These are phyloP conservation scores for Acarospora socialis DNA, from an alignment of 2,329 filamentous ascomycete genomes.

Conservation along the genomic window DNA sequence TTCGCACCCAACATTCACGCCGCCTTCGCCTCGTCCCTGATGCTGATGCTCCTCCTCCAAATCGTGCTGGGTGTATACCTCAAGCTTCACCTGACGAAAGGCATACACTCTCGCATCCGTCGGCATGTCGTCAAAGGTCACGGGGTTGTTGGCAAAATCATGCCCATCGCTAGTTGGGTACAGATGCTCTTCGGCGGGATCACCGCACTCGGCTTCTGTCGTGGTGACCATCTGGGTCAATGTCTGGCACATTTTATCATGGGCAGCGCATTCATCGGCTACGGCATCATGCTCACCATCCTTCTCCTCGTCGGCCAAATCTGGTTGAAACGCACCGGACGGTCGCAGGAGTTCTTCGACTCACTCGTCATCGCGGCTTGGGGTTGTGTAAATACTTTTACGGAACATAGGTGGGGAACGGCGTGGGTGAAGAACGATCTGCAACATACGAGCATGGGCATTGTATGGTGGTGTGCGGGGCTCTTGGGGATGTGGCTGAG, in stretches of 20 bases:
- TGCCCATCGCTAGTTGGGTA: slow-evolving; percentile 76
- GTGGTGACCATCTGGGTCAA: slow-evolving; percentile 79
- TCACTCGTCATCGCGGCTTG: slow-evolving; percentile 79
- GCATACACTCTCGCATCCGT: slow-evolving; percentile 66
- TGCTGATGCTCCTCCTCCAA: slow-evolving; percentile 65
- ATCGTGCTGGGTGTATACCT: slow-evolving; percentile 73
- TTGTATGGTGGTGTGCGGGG: slow-evolving; percentile 95
- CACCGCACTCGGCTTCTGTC: slow-evolving; percentile 81
- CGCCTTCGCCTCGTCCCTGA: slow-evolving; percentile 64
- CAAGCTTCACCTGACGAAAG: slow-evolving; percentile 74
- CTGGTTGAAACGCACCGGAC: slow-evolving; percentile 68
- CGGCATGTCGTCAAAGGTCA: slow-evolving; percentile 58
- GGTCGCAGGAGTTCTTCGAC: slow-evolving; percentile 95
- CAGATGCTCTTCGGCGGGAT: slow-evolving; percentile 97
- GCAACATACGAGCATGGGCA: slow-evolving; percentile 98
- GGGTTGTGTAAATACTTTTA: slow-evolving; percentile 97
- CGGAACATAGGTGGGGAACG: slow-evolving; percentile 85
- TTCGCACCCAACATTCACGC: slow-evolving; percentile 73
- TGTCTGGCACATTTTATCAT: slow-evolving; percentile 97
- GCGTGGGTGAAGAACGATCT: slow-evolving; percentile 87
- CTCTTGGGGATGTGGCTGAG: slow-evolving; percentile 87
- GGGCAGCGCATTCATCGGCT: slow-evolving; percentile 91
- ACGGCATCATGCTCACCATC: slow-evolving; percentile 76
- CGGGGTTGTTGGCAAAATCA: slow-evolving; percentile 67
- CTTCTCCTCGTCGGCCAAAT: slow-evolving; percentile 75